phyloP scores from a whole-genome alignment of 345 rosid genomes.

The Carallia pectinifolia region DNA sequence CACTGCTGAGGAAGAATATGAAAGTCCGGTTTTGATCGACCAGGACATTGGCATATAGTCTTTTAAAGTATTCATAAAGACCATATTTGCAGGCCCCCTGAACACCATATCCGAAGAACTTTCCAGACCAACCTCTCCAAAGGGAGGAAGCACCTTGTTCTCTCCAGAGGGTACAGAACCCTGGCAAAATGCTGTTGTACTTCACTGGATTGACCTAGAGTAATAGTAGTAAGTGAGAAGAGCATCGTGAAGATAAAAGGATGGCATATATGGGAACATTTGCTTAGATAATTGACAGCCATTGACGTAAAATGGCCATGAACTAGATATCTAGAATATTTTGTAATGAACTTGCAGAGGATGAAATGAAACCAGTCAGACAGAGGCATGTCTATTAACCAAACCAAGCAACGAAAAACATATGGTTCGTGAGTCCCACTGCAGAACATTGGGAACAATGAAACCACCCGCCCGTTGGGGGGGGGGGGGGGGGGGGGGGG shows the following conservation, averaged over 20 bases:
- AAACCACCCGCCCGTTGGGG: too few species aligned
- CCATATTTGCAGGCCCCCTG: constrained; percentile 74
- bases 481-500: too few species aligned
- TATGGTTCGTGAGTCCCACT: too few species aligned
- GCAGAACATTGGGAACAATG: too few species aligned
- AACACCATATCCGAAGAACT: constrained; percentile 59
- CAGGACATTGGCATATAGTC: constrained; percentile 44
- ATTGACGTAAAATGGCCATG: too few species aligned
- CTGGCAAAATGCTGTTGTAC: constrained; percentile 49
- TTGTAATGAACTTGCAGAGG: too few species aligned
- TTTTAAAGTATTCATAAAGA: constrained; percentile 67
- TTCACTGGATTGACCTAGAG: constrained; percentile 57
- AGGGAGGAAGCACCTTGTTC: constrained; percentile 67
- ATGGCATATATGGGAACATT: too few species aligned
- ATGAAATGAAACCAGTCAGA: too few species aligned
- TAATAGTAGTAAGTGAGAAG: not conserved
- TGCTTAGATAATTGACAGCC: too few species aligned
- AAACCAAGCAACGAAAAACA: too few species aligned
- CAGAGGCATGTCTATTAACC: too few species aligned
- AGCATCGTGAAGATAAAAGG: not conserved
- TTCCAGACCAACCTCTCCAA: constrained; percentile 73
- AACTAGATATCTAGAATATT: too few species aligned
- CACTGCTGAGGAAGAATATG: constrained; percentile 58
- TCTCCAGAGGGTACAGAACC: constrained; percentile 54
- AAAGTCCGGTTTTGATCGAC: constrained; percentile 36